A percentile compares a stretch with the other conserved stretches of the same genome.
phyloP scores from a whole-genome alignment of 371 early-diverging fungal species.

The Capniomyces stellatus region DNA sequence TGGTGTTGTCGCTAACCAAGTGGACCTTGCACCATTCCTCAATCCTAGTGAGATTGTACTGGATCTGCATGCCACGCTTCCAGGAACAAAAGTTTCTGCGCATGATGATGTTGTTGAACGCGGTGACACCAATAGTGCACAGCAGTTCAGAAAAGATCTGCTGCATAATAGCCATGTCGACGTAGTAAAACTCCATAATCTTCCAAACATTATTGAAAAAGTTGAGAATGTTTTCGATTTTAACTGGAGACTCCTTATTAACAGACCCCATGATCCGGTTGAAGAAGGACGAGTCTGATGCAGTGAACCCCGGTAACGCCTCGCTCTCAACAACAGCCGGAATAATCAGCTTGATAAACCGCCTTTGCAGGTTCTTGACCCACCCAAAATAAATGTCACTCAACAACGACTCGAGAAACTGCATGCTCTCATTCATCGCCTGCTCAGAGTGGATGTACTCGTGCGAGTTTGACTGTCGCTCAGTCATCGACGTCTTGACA shows the following conservation, averaged over 20 bases:
- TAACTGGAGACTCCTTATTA: slow-evolving; percentile 49
- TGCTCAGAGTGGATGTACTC: slow-evolving; percentile 26
- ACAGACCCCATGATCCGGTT: slow-evolving; percentile 54
- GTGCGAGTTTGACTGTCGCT: slow-evolving; percentile 21
- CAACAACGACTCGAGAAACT: slow-evolving; percentile 33
- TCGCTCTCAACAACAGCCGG: slow-evolving; percentile 86
- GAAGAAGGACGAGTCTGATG: slow-evolving; percentile 76
- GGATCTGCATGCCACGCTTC: slow-evolving; percentile 92
- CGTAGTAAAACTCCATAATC: slow-evolving; percentile 87
- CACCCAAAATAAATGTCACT: slow-evolving; percentile 55
- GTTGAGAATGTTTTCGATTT: slow-evolving; percentile 81
- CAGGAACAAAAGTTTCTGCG: slow-evolving; percentile 70
- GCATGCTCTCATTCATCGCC: slow-evolving; percentile 28
- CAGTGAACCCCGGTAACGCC: slow-evolving; percentile 72
- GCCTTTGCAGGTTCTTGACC: slow-evolving; percentile 88
- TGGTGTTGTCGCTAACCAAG: slow-evolving; percentile 66
- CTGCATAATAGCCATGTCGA: slow-evolving; percentile 51
- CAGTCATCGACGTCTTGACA: slow-evolving; percentile 28
- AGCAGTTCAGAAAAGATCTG: slow-evolving; percentile 81
- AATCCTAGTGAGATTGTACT: slow-evolving; percentile 86
- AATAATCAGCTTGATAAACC: slow-evolving; percentile 77
- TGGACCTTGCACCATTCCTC: slow-evolving; percentile 96
- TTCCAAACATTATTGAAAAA: slow-evolving; percentile 78
- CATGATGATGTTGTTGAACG: slow-evolving; percentile 92
- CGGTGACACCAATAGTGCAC: slow-evolving; percentile 73